Evolutionary conservation across 2,329 filamentous ascomycete genomes (phyloP), one percentile per base, ranked within the genome.

Genomic region (Coniochaeta ligniaria): DNA sequence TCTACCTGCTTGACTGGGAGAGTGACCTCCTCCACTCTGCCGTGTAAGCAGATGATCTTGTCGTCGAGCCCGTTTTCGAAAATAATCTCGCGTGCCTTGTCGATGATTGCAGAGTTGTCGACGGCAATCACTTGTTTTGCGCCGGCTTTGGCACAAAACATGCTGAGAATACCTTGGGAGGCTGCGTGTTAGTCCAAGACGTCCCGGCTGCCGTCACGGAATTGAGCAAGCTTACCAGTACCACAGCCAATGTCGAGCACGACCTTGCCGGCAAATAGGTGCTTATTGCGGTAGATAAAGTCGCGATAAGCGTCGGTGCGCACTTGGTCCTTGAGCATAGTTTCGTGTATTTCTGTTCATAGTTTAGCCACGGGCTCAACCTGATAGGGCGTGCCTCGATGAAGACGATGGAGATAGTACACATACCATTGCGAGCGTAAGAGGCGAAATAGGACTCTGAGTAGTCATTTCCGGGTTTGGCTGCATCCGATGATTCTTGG

Each of bases 61-160:
- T 87, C 80, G 28, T 84, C 82, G 41, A 96, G 84, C 0, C 85
- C 86, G 70, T 97, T 97, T 71, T 86, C 85, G 73, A 88, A 91
- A 41, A 96, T 81, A 68, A 95, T 96, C 70, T 94, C 89, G 45
- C 87, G 86, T 5, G 93, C 92, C 70, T 93, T 93, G 69, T 90
- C 80, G 68, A 96, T 92, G 71, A 98, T 96, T 66, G 88, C 88
- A 3, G 91, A 95, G 70, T 95, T 95, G 75, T 98, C 93, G 9
- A 98, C 92, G 4, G 93, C 92, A 72, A 96, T 88, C 60, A 98
- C 93, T 67, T 86, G 86, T 68, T 88, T 86, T 7, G 94, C 94
- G 43, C 93, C 94, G 17, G 93, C 94, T 73, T 89, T 90, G 60
- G 92, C 93, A 72, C 92, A 96, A 78, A 98, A 96, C 87, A 98